Percentiles rank a stretch among this genome's conserved stretches.
These are phyloP conservation scores for Pharus latifolius DNA, from an alignment of 176 grass and related monocot genomes.

Conservation along the genomic window DNA sequence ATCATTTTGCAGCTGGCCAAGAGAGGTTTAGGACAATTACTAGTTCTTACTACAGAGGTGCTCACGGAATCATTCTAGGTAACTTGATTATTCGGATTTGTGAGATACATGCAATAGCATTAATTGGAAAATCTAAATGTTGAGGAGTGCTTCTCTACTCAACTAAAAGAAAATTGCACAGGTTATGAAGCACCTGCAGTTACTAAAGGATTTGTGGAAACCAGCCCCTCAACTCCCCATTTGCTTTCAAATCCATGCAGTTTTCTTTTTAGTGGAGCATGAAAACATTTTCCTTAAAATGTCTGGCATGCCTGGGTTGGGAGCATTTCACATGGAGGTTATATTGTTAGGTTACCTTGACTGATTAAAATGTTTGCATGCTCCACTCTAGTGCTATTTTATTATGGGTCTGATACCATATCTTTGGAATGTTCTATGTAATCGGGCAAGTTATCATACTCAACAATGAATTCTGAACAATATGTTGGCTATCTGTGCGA, in stretches of 20 bases:
- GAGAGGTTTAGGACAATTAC: slow-evolving; percentile 95
- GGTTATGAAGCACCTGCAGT: no score
- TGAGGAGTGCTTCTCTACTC: no score
- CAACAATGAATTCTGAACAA: background rate
- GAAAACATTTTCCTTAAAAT: no score
- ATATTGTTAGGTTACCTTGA: background rate
- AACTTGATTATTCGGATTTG: slow-evolving; percentile 3
- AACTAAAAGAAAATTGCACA: no score
- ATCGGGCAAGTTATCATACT: background rate
- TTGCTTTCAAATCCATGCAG: no score
- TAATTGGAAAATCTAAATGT: background rate
- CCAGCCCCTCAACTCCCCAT: no score
- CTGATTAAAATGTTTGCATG: background rate
- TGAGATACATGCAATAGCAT: background rate
- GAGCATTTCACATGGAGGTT: background rate
- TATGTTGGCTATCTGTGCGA: background rate
- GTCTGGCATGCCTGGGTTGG: background rate
- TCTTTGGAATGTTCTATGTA: background rate
- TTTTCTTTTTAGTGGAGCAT: no score
- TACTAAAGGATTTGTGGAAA: no score
- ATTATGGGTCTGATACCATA: background rate
- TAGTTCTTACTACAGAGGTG: slow-evolving; percentile 93
- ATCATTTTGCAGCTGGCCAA: slow-evolving; percentile 72
- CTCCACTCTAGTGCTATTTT: background rate
- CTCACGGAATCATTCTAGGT: slow-evolving; percentile 98